Evolutionary conservation across 1,284 basidiomycete species (phyloP).

Genomic region (Puccinia triticina): DNA sequence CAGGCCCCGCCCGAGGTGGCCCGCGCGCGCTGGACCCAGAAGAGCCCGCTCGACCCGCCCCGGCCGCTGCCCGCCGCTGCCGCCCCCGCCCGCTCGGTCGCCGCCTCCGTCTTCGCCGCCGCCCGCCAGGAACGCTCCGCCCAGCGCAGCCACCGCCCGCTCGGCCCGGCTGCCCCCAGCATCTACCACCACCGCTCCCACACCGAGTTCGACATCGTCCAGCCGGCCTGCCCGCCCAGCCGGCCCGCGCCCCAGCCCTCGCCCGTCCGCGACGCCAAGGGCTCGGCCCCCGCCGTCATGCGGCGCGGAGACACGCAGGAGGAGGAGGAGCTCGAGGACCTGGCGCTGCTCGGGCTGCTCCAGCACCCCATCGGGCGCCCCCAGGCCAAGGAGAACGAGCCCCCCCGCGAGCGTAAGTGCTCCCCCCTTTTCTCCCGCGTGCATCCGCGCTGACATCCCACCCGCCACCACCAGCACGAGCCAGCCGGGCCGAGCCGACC

Average conservation of each 20-base stretch:
- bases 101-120: conserved; percentile 43
- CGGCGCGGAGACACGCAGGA: neutral
- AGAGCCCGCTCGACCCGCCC: neutral
- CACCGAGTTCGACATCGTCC: conserved; percentile 25
- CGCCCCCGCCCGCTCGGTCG: conserved; percentile 13
- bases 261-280: conserved; percentile 1
- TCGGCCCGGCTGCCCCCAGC: neutral
- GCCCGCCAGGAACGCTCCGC: conserved; percentile 30
- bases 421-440: no score
- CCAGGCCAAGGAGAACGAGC: conserved; percentile 18
- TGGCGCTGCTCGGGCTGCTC: neutral
- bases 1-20: neutral
- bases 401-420: neutral
- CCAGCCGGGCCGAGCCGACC: no score
- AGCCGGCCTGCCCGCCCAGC: neutral
- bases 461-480: no score
- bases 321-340: conserved; percentile 26
- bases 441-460: no score
- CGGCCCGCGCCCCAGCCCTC: neutral
- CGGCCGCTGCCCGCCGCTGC: neutral
- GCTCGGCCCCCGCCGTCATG: conserved; percentile 18
- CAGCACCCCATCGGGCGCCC: neutral
- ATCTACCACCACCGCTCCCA: conserved; percentile 24
- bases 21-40: conserved; percentile 17
- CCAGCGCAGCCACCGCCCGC: conserved; percentile 1